Evolutionary conservation across 768 basidiomycete genomes (phyloP).

Genomic region (Cubamyces lactineus): DNA sequence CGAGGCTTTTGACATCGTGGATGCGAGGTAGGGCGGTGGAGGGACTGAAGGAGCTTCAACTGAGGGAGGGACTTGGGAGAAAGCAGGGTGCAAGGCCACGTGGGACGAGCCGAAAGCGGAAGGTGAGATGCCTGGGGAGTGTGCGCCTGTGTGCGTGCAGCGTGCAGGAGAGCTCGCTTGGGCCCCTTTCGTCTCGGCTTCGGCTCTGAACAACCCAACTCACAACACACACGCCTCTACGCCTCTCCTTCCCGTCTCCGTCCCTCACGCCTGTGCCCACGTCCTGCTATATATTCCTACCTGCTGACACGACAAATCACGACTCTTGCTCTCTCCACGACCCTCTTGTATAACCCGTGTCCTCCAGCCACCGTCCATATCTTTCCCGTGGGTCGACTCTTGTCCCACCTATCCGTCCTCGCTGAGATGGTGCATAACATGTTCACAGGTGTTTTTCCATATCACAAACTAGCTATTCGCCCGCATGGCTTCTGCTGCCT

Average conservation of each 20-base stretch:
- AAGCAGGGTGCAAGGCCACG: conserved; percentile 17
- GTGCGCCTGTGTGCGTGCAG: neutral
- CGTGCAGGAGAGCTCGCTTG: too few species aligned
- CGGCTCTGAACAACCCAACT: neutral
- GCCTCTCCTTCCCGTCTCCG: neutral
- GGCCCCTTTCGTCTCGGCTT: conserved; percentile 8
- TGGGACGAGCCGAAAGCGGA: conserved; percentile 17
- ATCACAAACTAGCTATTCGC: conserved; percentile 1
- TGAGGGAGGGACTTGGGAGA: conserved; percentile 2
- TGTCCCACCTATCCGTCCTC: neutral
- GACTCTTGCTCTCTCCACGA: neutral
- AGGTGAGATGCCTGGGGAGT: conserved; percentile 6
- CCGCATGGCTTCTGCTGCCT: conserved; percentile 30
- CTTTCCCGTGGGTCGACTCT: conserved; percentile 12
- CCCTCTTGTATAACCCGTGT: neutral
- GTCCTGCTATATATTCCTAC: conserved; percentile 14
- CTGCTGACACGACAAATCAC: conserved; percentile 2
- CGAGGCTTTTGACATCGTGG: conserved; percentile 82
- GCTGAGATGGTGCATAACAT: conserved; percentile 12
- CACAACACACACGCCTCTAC: conserved; percentile 15
- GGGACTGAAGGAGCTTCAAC: neutral
- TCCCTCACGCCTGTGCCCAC: conserved; percentile 13
- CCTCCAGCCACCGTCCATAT: neutral
- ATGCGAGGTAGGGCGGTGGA: neutral
- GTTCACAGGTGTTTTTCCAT: conserved; percentile 1